These are phyloP conservation scores for Colletotrichum viniferum DNA, from an alignment of 2,329 filamentous ascomycete species.

Conservation along the genomic window DNA sequence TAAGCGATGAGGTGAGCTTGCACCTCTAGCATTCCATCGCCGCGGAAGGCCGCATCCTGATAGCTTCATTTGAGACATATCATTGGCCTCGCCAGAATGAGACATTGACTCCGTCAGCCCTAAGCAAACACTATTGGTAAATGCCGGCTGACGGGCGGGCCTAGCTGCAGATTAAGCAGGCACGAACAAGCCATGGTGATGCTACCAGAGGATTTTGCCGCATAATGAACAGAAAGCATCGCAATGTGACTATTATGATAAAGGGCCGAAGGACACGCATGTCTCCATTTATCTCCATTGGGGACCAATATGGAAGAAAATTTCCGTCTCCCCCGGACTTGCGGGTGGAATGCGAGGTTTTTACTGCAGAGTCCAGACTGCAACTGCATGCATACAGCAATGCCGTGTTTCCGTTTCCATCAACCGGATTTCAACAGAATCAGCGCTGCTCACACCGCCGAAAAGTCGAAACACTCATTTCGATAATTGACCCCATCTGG, in stretches of 20 bases:
- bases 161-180: background rate
- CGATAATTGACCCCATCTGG: background rate
- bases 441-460: background rate
- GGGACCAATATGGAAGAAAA: background rate
- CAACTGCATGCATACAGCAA: background rate
- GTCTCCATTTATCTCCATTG: background rate
- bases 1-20: background rate
- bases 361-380: too few species aligned
- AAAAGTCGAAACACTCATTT: background rate
- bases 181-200: background rate
- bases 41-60: background rate
- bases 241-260: background rate
- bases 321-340: background rate
- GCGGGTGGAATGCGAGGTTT: background rate
- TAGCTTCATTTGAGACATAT: background rate
- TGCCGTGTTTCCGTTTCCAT: background rate
- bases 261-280: background rate
- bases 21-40: background rate
- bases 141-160: background rate
- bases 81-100: background rate
- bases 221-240: background rate
- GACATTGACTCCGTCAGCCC: background rate
- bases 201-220: background rate
- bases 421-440: background rate
- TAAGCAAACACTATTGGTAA: background rate